phyloP scores from a whole-genome alignment of 805 yeast genomes.

The Zygotorulaspora danielsina region DNA sequence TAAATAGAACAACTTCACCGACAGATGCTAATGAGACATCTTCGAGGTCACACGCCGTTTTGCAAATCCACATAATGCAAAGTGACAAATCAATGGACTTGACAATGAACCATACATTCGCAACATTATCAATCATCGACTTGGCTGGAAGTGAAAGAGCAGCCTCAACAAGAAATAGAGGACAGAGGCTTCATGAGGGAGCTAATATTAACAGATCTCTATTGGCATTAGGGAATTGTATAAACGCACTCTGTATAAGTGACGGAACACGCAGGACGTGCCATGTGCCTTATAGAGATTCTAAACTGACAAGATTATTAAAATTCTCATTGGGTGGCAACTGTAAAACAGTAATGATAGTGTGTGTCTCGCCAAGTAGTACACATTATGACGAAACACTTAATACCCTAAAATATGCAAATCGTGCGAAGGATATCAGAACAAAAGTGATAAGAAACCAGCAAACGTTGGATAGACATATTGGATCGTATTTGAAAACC shows the following conservation, averaged over 20 bases:
- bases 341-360: constrained; percentile 94
- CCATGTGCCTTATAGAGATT: constrained; percentile 89
- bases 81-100: constrained; percentile 52
- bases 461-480: constrained; percentile 74
- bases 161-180: constrained; percentile 79
- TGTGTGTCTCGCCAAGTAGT: constrained; percentile 84
- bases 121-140: constrained; percentile 83
- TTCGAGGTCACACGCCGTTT: constrained; percentile 89
- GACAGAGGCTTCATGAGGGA: constrained; percentile 79
- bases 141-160: constrained; percentile 96
- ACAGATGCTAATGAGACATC: constrained; percentile 90
- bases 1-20: constrained; percentile 74
- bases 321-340: constrained; percentile 91
- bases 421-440: constrained; percentile 85
- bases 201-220: constrained; percentile 89
- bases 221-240: constrained; percentile 88
- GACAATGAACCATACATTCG: constrained; percentile 63
- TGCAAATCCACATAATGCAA: constrained; percentile 71
- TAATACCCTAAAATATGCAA: constrained; percentile 86
- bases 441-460: constrained; percentile 73
- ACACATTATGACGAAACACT: constrained; percentile 89
- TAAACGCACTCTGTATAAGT: constrained; percentile 81
- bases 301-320: constrained; percentile 79
- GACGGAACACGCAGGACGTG: constrained; percentile 48
- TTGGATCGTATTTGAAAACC: constrained; percentile 78